Evolutionary conservation across 139 green algal species (phyloP).

Genomic region (Chlamydomonas schloesseri): DNA sequence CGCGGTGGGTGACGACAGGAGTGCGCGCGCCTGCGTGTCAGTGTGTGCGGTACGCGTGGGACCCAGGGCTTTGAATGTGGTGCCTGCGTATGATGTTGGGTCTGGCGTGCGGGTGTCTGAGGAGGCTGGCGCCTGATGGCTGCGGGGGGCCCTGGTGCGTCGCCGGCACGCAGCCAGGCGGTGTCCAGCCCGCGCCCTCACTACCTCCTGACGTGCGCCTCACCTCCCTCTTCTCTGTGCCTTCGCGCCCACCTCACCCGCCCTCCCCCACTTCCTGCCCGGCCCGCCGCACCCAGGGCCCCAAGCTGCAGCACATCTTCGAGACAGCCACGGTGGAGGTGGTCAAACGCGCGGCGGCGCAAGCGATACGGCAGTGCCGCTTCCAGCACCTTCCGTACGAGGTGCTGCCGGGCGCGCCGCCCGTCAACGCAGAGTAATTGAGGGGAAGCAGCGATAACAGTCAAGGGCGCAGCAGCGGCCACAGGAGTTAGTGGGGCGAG

Average conservation of each 20-base stretch:
- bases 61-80: no score
- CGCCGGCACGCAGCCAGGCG: no score
- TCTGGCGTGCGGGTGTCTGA: no score
- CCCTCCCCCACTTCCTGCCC: no score
- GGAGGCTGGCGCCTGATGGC: no score
- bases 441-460: background rate
- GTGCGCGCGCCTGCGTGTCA: background rate
- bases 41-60: no score
- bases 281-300: background rate
- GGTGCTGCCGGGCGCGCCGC: constrained; percentile 30
- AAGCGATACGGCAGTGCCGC: constrained; percentile 57
- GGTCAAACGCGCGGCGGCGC: constrained; percentile 44
- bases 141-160: no score
- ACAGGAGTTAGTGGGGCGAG: no score
- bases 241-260: background rate
- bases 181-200: no score
- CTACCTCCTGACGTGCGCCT: background rate
- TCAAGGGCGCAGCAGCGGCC: no score
- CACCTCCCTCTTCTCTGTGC: background rate
- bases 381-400: constrained; percentile 58
- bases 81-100: no score
- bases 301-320: constrained; percentile 38
- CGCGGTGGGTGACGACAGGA: constrained; percentile 9
- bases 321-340: constrained; percentile 7
- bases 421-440: background rate